Percentiles rank a stretch among this genome's conserved stretches.
Evolutionary conservation across 192 early-diverging fungal species (phyloP).

Genomic region (Chytriomyces confervae): DNA sequence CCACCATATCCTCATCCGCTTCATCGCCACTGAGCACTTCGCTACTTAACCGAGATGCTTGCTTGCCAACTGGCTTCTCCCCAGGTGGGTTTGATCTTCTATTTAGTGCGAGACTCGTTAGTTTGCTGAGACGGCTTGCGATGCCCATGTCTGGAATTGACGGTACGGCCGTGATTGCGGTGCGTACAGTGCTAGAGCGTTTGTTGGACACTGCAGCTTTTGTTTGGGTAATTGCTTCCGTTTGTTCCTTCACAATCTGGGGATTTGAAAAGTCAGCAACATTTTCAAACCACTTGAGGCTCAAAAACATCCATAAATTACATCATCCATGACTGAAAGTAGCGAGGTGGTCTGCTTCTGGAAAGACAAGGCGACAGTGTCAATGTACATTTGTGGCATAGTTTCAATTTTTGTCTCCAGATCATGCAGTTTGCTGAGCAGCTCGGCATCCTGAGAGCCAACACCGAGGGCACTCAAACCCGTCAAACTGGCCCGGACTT

Average conservation of each 20-base stretch:
- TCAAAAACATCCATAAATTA: no score
- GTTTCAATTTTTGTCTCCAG: constrained; percentile 16
- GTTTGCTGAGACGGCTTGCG: not conserved
- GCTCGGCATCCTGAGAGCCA: constrained; percentile 1
- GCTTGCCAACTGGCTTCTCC: not conserved
- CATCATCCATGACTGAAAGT: constrained; percentile 22
- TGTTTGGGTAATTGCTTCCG: constrained; percentile 14
- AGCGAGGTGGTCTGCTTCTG: constrained; percentile 17
- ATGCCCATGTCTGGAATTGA: constrained; percentile 31
- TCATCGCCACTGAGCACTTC: not conserved
- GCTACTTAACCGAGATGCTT: not conserved
- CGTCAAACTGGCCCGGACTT: constrained; percentile 9
- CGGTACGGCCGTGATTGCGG: not conserved
- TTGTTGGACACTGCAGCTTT: not conserved
- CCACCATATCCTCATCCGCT: not conserved
- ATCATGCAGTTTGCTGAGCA: constrained; percentile 9
- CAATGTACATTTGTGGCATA: constrained; percentile 30
- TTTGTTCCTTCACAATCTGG: constrained; percentile 2
- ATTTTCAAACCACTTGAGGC: no score
- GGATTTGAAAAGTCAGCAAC: no score
- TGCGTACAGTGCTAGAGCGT: not conserved
- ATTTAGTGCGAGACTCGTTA: not conserved
- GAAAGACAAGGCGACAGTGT: constrained; percentile 13
- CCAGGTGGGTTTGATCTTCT: not conserved
- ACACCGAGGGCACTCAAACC: not conserved